These are phyloP conservation scores for Prunus yedoensis DNA, from an alignment of 331 rosid genomes.

Conservation along the genomic window DNA sequence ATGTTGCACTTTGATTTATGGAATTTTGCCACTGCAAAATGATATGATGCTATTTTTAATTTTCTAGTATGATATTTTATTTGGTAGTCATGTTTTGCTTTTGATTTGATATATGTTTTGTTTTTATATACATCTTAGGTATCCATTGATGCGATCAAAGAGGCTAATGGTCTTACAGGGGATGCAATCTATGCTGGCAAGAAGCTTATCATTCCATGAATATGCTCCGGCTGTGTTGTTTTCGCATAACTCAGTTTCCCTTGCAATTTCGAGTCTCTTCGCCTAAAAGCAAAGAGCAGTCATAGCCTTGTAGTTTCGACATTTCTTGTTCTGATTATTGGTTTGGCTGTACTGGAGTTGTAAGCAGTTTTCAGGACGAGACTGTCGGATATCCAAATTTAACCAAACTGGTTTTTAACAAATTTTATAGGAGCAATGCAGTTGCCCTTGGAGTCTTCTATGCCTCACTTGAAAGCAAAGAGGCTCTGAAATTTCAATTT, in stretches of 20 bases:
- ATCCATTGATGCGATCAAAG: constrained; percentile 28
- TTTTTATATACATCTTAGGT: constrained; percentile 5
- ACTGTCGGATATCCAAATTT: too few relatives aligned
- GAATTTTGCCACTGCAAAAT: not conserved
- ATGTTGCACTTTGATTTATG: not conserved
- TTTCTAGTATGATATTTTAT: not conserved
- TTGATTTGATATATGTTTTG: not conserved
- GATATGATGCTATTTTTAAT: not conserved
- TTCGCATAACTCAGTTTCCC: not conserved
- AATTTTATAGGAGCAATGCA: too few relatives aligned
- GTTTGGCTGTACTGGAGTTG: not conserved
- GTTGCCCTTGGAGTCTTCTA: too few relatives aligned
- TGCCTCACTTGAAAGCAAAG: too few relatives aligned
- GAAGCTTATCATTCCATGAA: constrained; percentile 32
- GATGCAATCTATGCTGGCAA: constrained; percentile 33
- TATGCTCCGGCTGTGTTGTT: not conserved
- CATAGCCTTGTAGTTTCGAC: not conserved
- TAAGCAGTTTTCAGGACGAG: not conserved
- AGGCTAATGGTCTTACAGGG: constrained; percentile 29
- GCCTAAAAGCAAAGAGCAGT: not conserved
- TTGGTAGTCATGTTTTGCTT: not conserved
- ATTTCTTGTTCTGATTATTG: not conserved
- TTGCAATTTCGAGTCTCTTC: not conserved
- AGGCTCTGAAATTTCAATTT: too few relatives aligned
- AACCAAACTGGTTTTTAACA: too few relatives aligned